Base-by-base conservation (phyloP, 1,139 yeast genomes). In the Suhomyces chickasaworum region DNA sequence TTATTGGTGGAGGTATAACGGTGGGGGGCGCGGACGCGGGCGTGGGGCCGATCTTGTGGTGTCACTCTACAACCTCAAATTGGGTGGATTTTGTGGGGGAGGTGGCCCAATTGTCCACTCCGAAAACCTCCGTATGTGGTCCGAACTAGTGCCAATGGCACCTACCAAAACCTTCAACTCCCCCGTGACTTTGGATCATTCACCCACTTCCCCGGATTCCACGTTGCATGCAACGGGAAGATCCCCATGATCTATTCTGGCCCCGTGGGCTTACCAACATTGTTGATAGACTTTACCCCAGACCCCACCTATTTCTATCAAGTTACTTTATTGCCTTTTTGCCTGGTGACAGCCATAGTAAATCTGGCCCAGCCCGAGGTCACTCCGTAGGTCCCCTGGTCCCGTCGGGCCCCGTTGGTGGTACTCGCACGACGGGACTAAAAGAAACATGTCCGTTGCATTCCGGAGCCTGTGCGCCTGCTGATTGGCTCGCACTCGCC, bases 361-460 rank as follows among this genome's bases (percentile, higher is more conserved):
- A 6, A 8, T 9, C 29, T 29, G 31, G 13, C 10, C 16, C 33
- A 17, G 16, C 37, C 41, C 36, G 41, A 31, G 41, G 41, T 39
- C 31, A 21, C 30, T 17, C 36, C 36, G 30, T 17, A 27, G 40
- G n/a, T 12, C 27, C 32, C 32, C 32, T 21, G 27, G 25, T 16
- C 13, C 29, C 10, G 37, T 13, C 37, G 18, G 37, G 37, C 25
- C 37, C 37, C 37, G 37, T 35, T 29, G 16, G 39, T 12, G 31
- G 39, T 23, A 29, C 21, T 22, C 39, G 27, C 18, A 31, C 30
- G 41, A 45, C 48, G 42, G 33, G 41, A 30, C n/a, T 43, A 42
- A 43, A 47, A 44, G 44, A 47, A 43, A 47, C 43, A 37, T 34
- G 46, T 39, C 49, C 50, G 47, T 32, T 39, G 43, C 45, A 44